phyloP scores from a whole-genome alignment of 192 early-diverging fungal genomes.

The Powellomyces hirtus region DNA sequence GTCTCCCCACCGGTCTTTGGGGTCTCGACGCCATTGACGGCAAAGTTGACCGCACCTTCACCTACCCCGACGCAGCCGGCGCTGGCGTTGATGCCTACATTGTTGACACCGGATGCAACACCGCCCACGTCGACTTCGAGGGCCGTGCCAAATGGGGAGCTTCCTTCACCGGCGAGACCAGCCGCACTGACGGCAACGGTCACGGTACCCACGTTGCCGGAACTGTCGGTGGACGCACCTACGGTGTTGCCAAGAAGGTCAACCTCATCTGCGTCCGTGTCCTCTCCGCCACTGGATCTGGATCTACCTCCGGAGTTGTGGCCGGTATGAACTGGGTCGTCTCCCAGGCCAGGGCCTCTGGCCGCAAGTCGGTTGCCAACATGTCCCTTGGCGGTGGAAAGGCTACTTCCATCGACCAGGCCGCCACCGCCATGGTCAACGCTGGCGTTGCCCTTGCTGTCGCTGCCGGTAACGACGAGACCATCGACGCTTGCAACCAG shows the following conservation, averaged over 20 bases:
- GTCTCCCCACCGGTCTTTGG: conserved; percentile 44
- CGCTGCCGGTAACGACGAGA: conserved; percentile 37
- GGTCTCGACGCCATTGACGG: conserved; percentile 48
- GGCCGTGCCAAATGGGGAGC: conserved; percentile 65
- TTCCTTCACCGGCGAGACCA: conserved; percentile 35
- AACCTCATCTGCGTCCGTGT: conserved; percentile 60
- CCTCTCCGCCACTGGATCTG: conserved; percentile 51
- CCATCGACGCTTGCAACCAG: conserved; percentile 51
- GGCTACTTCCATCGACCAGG: conserved; percentile 61
- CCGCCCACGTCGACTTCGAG: conserved; percentile 80
- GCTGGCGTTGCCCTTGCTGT: conserved; percentile 48
- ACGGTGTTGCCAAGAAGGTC: conserved; percentile 67
- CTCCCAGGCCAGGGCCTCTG: conserved; percentile 11
- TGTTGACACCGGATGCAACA: conserved; percentile 74
- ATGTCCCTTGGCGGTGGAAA: conserved; percentile 80
- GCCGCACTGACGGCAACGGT: conserved; percentile 32
- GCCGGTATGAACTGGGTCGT: conserved; percentile 51
- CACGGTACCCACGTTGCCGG: conserved; percentile 46
- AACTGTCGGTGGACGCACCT: conserved; percentile 46
- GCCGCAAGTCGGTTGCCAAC: conserved; percentile 25
- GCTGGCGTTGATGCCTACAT: conserved; percentile 60
- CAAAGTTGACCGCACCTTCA: conserved; percentile 44
- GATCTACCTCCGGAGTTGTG: conserved; percentile 49
- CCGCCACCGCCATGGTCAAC: conserved; percentile 28
- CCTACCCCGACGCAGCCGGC: conserved; percentile 52